phyloP scores from a whole-genome alignment of 352 stramenopile genomes.

The Phytopythium vexans region DNA sequence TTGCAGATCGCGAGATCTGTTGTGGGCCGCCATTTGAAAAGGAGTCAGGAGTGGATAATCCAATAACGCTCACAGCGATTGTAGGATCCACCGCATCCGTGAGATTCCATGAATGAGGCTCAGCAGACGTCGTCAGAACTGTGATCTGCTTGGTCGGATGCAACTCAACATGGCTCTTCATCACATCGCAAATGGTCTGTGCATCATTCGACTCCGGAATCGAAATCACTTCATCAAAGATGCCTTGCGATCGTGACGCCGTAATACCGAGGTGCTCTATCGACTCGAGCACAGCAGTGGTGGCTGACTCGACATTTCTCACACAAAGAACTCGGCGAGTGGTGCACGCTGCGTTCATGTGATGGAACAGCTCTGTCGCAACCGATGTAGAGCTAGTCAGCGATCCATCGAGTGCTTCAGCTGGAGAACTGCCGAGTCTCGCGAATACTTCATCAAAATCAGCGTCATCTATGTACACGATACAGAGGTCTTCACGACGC shows the following conservation, averaged over 20 bases:
- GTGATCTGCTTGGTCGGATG: constrained; percentile 16
- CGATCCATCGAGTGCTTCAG: no score
- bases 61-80: constrained; percentile 10
- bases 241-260: constrained; percentile 11
- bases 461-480: constrained; percentile 27
- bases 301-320: constrained; percentile 2
- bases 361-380: background rate
- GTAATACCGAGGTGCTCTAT: constrained; percentile 14
- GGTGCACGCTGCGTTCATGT: background rate
- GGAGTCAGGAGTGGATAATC: constrained; percentile 1
- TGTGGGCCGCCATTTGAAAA: background rate
- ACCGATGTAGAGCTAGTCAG: background rate
- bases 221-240: constrained; percentile 22
- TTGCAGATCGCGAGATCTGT: constrained; percentile 5
- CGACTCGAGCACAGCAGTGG: constrained; percentile 4
- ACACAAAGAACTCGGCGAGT: constrained; percentile 17
- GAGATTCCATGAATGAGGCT: constrained; percentile 17
- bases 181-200: background rate
- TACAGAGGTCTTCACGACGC: constrained; percentile 9
- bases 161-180: constrained; percentile 4
- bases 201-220: background rate
- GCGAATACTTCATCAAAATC: constrained; percentile 6
- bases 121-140: constrained; percentile 19
- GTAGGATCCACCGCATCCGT: constrained; percentile 6
- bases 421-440: background rate